These are phyloP conservation scores for Lactarius evosmus DNA, from an alignment of 768 basidiomycete species.

Conservation along the genomic window DNA sequence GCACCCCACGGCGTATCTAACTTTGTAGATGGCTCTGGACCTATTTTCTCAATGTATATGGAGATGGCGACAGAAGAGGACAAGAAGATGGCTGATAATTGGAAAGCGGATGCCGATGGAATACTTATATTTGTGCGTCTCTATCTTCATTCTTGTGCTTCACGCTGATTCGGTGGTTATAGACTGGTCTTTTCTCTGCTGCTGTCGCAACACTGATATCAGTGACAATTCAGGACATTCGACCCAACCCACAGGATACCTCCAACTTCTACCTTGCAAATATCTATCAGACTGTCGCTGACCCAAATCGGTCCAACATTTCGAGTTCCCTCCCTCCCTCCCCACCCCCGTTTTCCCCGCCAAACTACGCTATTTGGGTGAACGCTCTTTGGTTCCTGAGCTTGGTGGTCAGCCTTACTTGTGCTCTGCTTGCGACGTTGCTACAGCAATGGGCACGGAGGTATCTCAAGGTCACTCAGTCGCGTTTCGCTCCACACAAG, in stretches of 20 bases:
- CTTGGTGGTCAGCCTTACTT: neutral
- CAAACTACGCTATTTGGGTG: neutral
- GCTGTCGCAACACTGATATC: neutral
- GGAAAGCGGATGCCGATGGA: no score
- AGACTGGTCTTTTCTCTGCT: neutral
- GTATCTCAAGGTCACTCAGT: neutral
- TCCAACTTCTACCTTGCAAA: neutral
- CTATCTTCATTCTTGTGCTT: no score
- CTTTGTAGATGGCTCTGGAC: no score
- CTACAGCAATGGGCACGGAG: neutral
- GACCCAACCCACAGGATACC: neutral
- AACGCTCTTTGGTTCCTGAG: neutral
- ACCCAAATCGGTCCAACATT: no score
- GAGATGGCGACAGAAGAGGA: no score
- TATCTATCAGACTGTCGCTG: neutral
- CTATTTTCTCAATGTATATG: no score
- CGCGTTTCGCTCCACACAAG: neutral
- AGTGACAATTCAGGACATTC: neutral
- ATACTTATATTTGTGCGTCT: no score
- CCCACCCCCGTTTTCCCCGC: neutral
- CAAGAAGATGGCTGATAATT: no score
- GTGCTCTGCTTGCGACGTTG: neutral
- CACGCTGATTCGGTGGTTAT: no score
- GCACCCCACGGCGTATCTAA: no score
- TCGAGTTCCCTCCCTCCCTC: neutral